Evolutionary conservation across 192 early-diverging fungal species (phyloP).

Genomic region (Lunasporangiospora selenospora): DNA sequence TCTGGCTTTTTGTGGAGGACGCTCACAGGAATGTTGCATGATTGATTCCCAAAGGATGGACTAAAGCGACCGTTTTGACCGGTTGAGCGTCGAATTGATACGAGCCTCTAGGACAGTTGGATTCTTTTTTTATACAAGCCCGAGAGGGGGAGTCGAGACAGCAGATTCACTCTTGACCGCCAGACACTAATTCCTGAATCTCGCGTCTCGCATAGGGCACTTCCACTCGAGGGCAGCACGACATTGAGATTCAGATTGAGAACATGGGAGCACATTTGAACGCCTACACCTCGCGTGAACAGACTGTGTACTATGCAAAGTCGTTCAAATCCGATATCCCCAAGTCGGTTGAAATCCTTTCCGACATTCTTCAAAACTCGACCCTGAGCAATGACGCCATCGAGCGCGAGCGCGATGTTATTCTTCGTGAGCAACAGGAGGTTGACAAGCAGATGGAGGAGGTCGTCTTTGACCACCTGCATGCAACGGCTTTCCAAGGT

Average conservation of each 20-base stretch:
- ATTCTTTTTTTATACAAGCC: too few relatives aligned
- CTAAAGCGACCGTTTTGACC: too few relatives aligned
- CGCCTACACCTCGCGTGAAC: conserved; percentile 98
- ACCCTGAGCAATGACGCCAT: conserved; percentile 84
- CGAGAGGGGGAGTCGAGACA: too few relatives aligned
- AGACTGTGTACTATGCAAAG: conserved; percentile 99
- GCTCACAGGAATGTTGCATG: too few relatives aligned
- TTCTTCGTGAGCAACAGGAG: conserved; percentile 93
- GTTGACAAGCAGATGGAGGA: conserved; percentile 96
- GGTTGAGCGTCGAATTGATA: too few relatives aligned
- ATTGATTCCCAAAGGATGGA: too few relatives aligned
- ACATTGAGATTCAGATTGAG: conserved; percentile 95
- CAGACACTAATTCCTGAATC: too few relatives aligned
- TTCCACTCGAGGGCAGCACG: conserved; percentile 81
- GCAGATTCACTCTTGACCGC: too few relatives aligned
- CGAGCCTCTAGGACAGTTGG: too few relatives aligned
- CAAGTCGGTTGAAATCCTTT: conserved; percentile 90
- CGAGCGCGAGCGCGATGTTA: conserved; percentile 97
- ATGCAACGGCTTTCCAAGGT: conserved; percentile 92
- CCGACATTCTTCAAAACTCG: conserved; percentile 95
- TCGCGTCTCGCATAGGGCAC: conserved; percentile 89
- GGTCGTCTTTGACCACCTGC: conserved; percentile 99
- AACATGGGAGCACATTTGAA: conserved; percentile 99
- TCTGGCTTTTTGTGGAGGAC: too few relatives aligned
- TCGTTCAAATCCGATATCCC: conserved; percentile 87